phyloP scores from a whole-genome alignment of 2,329 filamentous ascomycete genomes.

The Phaeosphaeria sp. region DNA sequence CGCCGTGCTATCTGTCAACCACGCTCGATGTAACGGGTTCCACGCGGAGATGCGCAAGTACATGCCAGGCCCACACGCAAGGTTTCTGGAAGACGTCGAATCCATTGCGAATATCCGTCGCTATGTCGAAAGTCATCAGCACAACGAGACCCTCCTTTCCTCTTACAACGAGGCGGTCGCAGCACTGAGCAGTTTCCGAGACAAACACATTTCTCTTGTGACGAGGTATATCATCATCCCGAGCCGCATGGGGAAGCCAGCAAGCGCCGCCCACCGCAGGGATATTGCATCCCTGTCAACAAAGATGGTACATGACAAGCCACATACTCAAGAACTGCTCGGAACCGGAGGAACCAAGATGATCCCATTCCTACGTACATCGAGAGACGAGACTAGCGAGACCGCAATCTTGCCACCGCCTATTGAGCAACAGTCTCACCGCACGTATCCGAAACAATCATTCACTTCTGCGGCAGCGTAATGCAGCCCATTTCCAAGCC shows the following conservation, averaged over 20 bases:
- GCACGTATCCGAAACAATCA: neutral
- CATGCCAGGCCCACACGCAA: constrained; percentile 60
- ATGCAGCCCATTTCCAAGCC: neutral
- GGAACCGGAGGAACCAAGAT: constrained; percentile 61
- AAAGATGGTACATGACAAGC: constrained; percentile 39
- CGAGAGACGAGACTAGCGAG: constrained; percentile 58
- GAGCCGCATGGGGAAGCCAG: constrained; percentile 32
- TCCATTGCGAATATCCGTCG: constrained; percentile 54
- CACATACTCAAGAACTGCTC: constrained; percentile 48
- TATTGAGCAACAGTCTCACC: constrained; percentile 1
- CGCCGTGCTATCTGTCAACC: constrained; percentile 58
- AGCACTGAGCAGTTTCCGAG: constrained; percentile 55
- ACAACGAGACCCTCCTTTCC: constrained; percentile 43
- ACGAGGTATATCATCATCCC: constrained; percentile 61
- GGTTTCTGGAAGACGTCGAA: constrained; percentile 58
- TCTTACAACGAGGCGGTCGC: constrained; percentile 57
- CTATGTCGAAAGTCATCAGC: constrained; percentile 48
- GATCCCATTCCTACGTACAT: constrained; percentile 61
- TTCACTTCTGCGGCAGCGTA: neutral
- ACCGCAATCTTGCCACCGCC: constrained; percentile 31
- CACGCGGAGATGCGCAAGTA: constrained; percentile 60
- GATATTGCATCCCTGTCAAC: constrained; percentile 57
- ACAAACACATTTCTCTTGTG: constrained; percentile 61
- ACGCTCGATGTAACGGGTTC: constrained; percentile 48
- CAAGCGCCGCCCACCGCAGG: constrained; percentile 31